phyloP scores from a whole-genome alignment of 768 basidiomycete species.

The Chalciporus piperatus region DNA sequence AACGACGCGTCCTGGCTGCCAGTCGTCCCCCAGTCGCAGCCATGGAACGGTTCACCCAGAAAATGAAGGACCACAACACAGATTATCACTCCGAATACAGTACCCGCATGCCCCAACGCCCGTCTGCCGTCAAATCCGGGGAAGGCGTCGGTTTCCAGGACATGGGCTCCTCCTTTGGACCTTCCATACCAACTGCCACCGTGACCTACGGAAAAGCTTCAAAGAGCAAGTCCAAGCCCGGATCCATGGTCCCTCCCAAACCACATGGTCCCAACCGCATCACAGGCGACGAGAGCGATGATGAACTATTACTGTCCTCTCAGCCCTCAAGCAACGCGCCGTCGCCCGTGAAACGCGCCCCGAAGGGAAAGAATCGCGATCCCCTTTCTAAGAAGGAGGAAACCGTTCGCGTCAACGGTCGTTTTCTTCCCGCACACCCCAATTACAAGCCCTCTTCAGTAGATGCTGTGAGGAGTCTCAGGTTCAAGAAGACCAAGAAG shows the following conservation, averaged over 20 bases:
- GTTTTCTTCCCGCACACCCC: conserved; percentile 20
- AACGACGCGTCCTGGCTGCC: not conserved
- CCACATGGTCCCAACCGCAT: not conserved
- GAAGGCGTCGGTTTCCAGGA: conserved; percentile 27
- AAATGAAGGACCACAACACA: not conserved
- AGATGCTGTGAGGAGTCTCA: conserved; percentile 4
- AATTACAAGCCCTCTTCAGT: conserved; percentile 18
- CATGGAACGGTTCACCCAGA: conserved; percentile 23
- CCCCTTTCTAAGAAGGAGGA: not conserved
- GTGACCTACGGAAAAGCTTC: conserved; percentile 2
- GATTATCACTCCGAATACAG: conserved; percentile 13
- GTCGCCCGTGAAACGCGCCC: conserved; percentile 8
- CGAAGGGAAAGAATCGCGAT: conserved; percentile 3
- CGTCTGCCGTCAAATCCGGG: conserved; percentile 21
- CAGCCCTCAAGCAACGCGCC: conserved; percentile 20
- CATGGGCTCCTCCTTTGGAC: conserved; percentile 20
- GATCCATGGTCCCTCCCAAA: not conserved
- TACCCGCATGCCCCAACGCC: conserved; percentile 25
- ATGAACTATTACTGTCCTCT: conserved; percentile 28
- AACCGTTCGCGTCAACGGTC: conserved; percentile 15
- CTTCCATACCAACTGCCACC: conserved; percentile 2
- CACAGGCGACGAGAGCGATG: conserved; percentile 23
- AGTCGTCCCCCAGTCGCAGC: not conserved
- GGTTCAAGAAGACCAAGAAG: conserved; percentile 38
- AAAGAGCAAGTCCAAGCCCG: conserved; percentile 12